phyloP scores from a whole-genome alignment of 768 basidiomycete species.

The Megacollybia marginata region DNA sequence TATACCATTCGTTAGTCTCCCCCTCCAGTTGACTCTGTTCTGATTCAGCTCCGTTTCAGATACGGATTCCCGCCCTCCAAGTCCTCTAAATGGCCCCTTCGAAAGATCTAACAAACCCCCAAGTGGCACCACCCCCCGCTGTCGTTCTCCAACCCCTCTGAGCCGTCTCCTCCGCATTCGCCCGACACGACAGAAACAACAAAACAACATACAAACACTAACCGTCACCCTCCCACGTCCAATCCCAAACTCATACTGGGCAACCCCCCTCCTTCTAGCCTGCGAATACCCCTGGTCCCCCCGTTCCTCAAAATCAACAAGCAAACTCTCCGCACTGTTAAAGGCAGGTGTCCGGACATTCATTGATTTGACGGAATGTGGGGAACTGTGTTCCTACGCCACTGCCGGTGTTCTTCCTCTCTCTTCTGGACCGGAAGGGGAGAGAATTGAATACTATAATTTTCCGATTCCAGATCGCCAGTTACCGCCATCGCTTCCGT shows the following conservation, averaged over 20 bases:
- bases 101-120: no score
- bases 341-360: conserved; percentile 71
- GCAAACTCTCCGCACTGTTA: conserved; percentile 71
- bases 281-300: conserved; percentile 78
- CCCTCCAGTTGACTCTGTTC: no score
- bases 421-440: conserved; percentile 20
- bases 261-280: conserved; percentile 61
- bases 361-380: conserved; percentile 79
- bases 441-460: conserved; percentile 63
- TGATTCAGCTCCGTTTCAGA: no score
- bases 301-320: conserved; percentile 22
- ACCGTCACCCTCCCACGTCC: conserved; percentile 32
- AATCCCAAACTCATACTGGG: conserved; percentile 85
- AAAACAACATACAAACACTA: no score
- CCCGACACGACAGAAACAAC: no score
- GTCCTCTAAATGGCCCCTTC: no score
- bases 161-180: no score
- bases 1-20: no score
- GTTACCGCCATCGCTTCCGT: conserved; percentile 50
- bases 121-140: no score
- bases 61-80: no score
- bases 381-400: conserved; percentile 63
- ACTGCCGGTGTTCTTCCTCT: conserved; percentile 53
- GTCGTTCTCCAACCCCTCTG: no score
- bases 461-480: conserved; percentile 74